These are phyloP conservation scores for Triticum turgidum DNA, from an alignment of 176 grass and related monocot genomes.

Conservation along the genomic window DNA sequence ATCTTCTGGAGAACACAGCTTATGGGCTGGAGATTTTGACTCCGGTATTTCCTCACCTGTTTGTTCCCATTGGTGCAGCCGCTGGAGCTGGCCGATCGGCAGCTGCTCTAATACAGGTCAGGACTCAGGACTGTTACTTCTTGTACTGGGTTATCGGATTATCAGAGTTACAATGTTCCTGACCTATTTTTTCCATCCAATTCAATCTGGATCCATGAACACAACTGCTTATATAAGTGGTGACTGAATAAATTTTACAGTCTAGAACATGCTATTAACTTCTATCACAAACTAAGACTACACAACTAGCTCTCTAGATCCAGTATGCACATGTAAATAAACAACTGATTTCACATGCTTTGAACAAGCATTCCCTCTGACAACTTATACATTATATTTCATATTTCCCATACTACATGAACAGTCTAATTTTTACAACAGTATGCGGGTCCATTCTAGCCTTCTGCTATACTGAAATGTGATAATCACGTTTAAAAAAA, in stretches of 20 bases:
- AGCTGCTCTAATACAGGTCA: slow-evolving; percentile 87
- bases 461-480: neutral
- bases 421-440: neutral
- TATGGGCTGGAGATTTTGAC: slow-evolving; percentile 93
- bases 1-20: slow-evolving; percentile 83
- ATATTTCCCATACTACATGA: neutral
- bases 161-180: neutral
- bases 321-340: neutral
- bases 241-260: neutral
- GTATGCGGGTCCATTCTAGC: neutral
- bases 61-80: slow-evolving; percentile 80
- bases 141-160: neutral
- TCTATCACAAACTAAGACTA: neutral
- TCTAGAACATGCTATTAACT: neutral
- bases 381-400: neutral
- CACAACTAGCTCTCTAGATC: neutral
- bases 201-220: neutral
- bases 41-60: slow-evolving; percentile 84
- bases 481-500: neutral
- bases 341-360: neutral
- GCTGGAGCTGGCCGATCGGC: slow-evolving; percentile 85
- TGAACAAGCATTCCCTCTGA: neutral
- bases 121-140: slow-evolving; percentile 25
- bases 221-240: neutral
- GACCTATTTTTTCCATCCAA: neutral